Percentiles rank a stretch among this genome's conserved stretches.
Conservation (phyloP, 208 protist genomes). For the Leishmania tropica region DNA sequence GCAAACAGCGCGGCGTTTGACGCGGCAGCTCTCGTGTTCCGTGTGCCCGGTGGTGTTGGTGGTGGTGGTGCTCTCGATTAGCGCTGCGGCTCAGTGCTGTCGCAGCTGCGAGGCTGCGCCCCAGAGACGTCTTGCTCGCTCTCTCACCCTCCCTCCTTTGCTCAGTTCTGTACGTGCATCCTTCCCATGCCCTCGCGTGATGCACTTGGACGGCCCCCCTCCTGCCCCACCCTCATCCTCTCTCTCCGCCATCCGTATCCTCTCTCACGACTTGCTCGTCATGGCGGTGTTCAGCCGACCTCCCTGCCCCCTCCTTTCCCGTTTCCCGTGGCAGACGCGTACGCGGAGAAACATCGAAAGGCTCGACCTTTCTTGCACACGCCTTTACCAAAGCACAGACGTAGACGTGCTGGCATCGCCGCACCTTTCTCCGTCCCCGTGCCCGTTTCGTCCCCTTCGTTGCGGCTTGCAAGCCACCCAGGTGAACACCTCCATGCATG, state of each 20-base stretch:
- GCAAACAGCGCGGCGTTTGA: not conserved
- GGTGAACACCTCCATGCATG: not conserved
- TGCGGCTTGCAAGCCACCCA: not conserved
- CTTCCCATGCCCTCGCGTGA: not conserved
- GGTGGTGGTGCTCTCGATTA: not conserved
- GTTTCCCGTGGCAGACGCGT: not conserved
- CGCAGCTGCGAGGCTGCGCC: not conserved
- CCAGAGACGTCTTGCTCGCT: not conserved
- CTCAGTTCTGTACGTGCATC: not conserved
- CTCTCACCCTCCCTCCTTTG: not conserved
- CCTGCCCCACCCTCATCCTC: not conserved
- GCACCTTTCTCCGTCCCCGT: not conserved
- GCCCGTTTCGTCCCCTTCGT: not conserved
- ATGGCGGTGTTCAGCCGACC: not conserved
- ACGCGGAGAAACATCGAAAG: not conserved
- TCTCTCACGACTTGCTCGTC: not conserved
- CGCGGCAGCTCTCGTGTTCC: not conserved
- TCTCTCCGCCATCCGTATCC: not conserved
- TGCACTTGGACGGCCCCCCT: not conserved
- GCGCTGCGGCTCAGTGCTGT: not conserved
- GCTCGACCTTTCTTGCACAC: not conserved
- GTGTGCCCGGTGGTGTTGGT: not conserved
- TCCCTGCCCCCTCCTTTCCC: not conserved
- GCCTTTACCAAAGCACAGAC: not conserved
- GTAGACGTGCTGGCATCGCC: not conserved